These are phyloP conservation scores for Cercospora sojina DNA, from an alignment of 2,329 filamentous ascomycete genomes.

Conservation along the genomic window DNA sequence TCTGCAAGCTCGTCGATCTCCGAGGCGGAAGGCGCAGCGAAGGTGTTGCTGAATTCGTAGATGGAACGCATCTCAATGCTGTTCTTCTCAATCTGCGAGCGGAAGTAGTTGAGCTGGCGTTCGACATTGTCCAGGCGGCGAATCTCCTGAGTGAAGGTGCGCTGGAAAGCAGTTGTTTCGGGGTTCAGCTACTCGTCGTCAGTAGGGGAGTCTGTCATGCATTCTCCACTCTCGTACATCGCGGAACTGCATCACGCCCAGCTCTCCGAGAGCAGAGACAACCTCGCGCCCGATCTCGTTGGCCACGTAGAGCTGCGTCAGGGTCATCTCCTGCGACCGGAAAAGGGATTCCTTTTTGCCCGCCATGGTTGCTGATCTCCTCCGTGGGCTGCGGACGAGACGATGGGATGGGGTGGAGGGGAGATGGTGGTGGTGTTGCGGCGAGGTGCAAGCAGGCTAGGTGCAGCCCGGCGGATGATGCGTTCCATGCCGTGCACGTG, in stretches of 20 bases:
- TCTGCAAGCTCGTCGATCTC: constrained; percentile 97
- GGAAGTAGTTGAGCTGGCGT: constrained; percentile 94
- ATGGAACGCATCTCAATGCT: constrained; percentile 82
- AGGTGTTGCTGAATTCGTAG: constrained; percentile 78
- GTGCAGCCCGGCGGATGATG: not conserved
- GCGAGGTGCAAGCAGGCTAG: not conserved
- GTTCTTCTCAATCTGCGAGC: constrained; percentile 91
- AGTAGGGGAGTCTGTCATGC: constrained; percentile 23
- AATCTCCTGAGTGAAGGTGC: constrained; percentile 97
- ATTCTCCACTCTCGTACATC: constrained; percentile 66
- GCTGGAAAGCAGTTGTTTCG: constrained; percentile 89
- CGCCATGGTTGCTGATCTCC: constrained; percentile 51
- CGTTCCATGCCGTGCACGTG: not conserved
- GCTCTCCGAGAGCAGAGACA: constrained; percentile 91
- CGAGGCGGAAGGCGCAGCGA: constrained; percentile 83
- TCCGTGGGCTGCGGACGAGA: constrained; percentile 20
- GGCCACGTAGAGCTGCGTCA: constrained; percentile 99
- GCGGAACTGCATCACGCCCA: constrained; percentile 94
- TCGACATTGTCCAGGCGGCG: constrained; percentile 97
- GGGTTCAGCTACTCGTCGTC: constrained; percentile 71
- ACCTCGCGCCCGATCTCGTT: constrained; percentile 99
- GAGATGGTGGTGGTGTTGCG: constrained; percentile 12
- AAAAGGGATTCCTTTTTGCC: constrained; percentile 84
- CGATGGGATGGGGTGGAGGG: not conserved
- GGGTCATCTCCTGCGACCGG: constrained; percentile 99